Evolutionary conservation across 306 rosid genomes (phyloP).

Genomic region (Cicer chorassanicum): DNA sequence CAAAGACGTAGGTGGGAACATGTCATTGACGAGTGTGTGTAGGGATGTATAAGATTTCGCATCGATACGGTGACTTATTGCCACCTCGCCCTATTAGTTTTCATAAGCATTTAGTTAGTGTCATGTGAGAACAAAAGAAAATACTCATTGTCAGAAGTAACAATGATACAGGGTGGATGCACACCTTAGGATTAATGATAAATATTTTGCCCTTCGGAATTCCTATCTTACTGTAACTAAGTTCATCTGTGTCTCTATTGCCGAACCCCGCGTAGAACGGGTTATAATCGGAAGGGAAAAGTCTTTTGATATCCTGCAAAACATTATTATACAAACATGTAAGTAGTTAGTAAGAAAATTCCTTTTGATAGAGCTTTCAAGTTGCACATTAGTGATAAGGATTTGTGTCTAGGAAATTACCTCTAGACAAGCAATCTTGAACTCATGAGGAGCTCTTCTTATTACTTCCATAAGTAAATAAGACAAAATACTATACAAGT

Average conservation of each 20-base stretch:
- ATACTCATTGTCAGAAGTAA: slow-evolving; percentile 9
- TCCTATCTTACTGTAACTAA: slow-evolving; percentile 91
- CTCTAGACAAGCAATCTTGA: slow-evolving; percentile 98
- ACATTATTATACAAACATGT: slow-evolving; percentile 15
- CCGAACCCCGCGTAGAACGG: slow-evolving; percentile 98
- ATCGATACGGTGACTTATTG: slow-evolving; percentile 77
- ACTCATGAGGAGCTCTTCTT: slow-evolving; percentile 98
- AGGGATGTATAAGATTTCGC: slow-evolving; percentile 87
- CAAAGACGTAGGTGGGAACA: slow-evolving; percentile 93
- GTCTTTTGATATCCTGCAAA: slow-evolving; percentile 81
- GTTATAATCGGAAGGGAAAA: slow-evolving; percentile 86
- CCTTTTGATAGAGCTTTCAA: slow-evolving; percentile 12
- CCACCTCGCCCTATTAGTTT: slow-evolving; percentile 88
- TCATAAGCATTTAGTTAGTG: slow-evolving; percentile 19
- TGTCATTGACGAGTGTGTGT: slow-evolving; percentile 94
- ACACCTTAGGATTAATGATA: slow-evolving; percentile 95
- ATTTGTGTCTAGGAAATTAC: slow-evolving; percentile 50
- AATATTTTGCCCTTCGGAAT: slow-evolving; percentile 95
- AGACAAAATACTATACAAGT: slow-evolving; percentile 42
- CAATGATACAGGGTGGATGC: slow-evolving; percentile 33
- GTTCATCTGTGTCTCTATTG: slow-evolving; percentile 95
- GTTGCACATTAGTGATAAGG: slow-evolving; percentile 12
- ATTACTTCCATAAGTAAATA: slow-evolving; percentile 65
- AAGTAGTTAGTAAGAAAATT: slow-evolving; percentile 10
- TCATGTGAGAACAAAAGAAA: slow-evolving; percentile 18